Evolutionary conservation across 495 filamentous ascomycete genomes (phyloP).

Genomic region (Ramalina intermedia): DNA sequence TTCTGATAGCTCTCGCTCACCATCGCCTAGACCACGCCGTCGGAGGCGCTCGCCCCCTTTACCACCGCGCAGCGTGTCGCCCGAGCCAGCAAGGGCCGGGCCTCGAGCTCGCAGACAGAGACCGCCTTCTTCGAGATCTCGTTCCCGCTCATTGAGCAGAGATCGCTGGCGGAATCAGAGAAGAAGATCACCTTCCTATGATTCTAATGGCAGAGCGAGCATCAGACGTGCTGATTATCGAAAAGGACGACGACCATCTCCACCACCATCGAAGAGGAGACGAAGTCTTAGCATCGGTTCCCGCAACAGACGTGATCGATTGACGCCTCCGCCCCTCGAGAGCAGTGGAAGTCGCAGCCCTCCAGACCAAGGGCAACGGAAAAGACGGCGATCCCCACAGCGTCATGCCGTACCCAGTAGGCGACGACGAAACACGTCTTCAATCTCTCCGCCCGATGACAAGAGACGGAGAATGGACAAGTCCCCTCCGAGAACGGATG

Average conservation of each 20-base stretch:
- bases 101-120: slow-evolving; percentile 3
- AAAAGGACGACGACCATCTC: slow-evolving; percentile 25
- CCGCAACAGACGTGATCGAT: slow-evolving; percentile 17
- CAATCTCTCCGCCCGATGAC: slow-evolving; percentile 35
- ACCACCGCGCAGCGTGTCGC: slow-evolving; percentile 33
- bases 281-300: slow-evolving; percentile 30
- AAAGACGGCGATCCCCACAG: slow-evolving; percentile 37
- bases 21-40: slow-evolving; percentile 41
- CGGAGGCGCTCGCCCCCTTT: slow-evolving; percentile 25
- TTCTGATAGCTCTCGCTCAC: slow-evolving; percentile 46
- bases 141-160: slow-evolving; percentile 29
- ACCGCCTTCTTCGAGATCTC: slow-evolving; percentile 22
- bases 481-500: slow-evolving; percentile 34
- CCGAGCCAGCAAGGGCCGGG: slow-evolving; percentile 11
- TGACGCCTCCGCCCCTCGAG: slow-evolving; percentile 13
- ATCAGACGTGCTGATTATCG: slow-evolving; percentile 34
- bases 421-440: slow-evolving; percentile 35
- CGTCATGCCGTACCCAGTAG: slow-evolving; percentile 36
- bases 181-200: slow-evolving; percentile 29
- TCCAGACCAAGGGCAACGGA: slow-evolving; percentile 25
- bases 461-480: slow-evolving; percentile 45
- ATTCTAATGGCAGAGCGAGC: slow-evolving; percentile 26
- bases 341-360: slow-evolving; percentile 22
- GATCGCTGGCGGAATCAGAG: slow-evolving; percentile 18
- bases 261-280: slow-evolving; percentile 23